Evolutionary conservation across 371 early-diverging fungal genomes (phyloP).

Genomic region (Mortierella sp.): DNA sequence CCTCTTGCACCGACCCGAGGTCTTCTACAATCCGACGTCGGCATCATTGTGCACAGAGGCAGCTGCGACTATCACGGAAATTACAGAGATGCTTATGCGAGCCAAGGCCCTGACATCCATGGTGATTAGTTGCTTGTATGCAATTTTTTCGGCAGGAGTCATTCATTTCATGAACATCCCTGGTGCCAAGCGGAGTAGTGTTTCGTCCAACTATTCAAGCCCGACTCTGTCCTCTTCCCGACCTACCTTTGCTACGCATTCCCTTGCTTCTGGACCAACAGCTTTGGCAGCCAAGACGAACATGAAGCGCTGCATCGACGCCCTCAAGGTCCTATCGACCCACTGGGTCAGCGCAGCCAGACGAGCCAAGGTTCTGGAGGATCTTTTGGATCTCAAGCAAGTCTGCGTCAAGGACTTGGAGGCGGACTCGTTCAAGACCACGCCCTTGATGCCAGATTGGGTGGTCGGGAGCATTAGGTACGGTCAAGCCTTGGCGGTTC

Average conservation of each 20-base stretch:
- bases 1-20: slow-evolving; percentile 80
- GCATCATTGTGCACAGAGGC: slow-evolving; percentile 70
- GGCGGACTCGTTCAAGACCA: slow-evolving; percentile 40
- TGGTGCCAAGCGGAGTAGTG: slow-evolving; percentile 10
- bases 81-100: slow-evolving; percentile 57
- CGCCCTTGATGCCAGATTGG: slow-evolving; percentile 36
- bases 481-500: slow-evolving; percentile 16
- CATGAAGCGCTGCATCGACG: slow-evolving; percentile 54
- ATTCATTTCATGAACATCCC: slow-evolving; percentile 39
- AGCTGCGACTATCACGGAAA: slow-evolving; percentile 69
- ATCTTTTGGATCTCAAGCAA: slow-evolving; percentile 50
- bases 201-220: slow-evolving; percentile 16
- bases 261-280: not conserved
- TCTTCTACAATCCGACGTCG: slow-evolving; percentile 59
- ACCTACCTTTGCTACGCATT: not conserved
- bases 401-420: slow-evolving; percentile 50
- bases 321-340: slow-evolving; percentile 44
- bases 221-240: slow-evolving; percentile 11
- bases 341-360: slow-evolving; percentile 52
- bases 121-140: slow-evolving; percentile 27
- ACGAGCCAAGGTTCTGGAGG: slow-evolving; percentile 55
- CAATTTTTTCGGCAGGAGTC: slow-evolving; percentile 27
- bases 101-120: slow-evolving; percentile 18
- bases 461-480: slow-evolving; percentile 18
- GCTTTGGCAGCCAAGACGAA: slow-evolving; percentile 35